Evolutionary conservation across 805 yeast species (phyloP), one percentile per base, ranked within the genome.

Genomic region (Candida boleticola): DNA sequence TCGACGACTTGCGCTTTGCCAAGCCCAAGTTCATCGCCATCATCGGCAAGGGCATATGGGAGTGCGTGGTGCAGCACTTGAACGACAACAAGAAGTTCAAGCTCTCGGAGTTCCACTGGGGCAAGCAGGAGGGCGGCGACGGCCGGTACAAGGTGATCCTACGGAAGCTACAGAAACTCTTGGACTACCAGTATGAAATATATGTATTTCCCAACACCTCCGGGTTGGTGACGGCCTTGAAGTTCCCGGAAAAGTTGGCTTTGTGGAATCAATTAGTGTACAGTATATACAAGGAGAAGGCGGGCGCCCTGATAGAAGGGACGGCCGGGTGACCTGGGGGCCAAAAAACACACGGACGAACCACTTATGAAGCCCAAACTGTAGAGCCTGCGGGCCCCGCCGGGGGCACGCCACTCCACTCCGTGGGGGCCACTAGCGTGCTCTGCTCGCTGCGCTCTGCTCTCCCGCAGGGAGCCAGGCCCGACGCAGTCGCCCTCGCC

Each of bases 31-130:
- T 66, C 26, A 62, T 82, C 0, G 81, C 84, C 26, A 60, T 85
- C 18, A 77, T 85, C 3, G 93, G 93, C 0, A 82, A 83, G 50
- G 89, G 89, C 0, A 82, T 85, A 5, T 85, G 89, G 88, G 87
- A 82, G 41, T 57, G 73, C 2, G 58, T 85, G 0, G 68, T 75
- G 39, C 69, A 64, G 47, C 66, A 54, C 46, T 41, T 61, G 42
- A 31, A 31, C 18, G 35, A 17, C 16, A 6, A 7, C 9, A 52
- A 49, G 29, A 53, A 56, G 20, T 41, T 50, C 30, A 54, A 61
- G 32, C 46, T 61, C 26, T 49, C 5, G 35, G 35, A 55, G 19
- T 83, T 84, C 45, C 33, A 50, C 26, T 85, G 83, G 80, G 93
- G 92, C 0, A 39, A 44, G 19, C 71, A 68, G 42, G 20, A 17